Percentiles rank a stretch among this genome's conserved stretches.
These are phyloP conservation scores for Noccaea bulbosa DNA, from an alignment of 345 rosid genomes.

Conservation along the genomic window DNA sequence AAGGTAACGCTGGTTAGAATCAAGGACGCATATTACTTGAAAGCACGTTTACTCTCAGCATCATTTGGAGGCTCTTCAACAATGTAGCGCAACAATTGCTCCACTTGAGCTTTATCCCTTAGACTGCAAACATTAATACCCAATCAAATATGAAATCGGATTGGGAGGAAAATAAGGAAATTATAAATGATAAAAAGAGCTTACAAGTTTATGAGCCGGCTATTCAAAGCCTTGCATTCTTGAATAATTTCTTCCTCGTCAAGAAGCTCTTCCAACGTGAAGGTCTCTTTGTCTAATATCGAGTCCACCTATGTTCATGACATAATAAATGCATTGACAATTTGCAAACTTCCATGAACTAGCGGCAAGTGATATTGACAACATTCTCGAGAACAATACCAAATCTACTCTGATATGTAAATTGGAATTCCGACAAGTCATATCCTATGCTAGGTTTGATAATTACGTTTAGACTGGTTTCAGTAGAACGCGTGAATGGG, in stretches of 20 bases:
- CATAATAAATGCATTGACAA: slow-evolving; percentile 18
- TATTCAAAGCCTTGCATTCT: slow-evolving; percentile 98
- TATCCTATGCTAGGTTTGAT: neutral
- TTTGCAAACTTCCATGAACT: neutral
- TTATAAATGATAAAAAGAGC: neutral
- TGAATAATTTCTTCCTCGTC: slow-evolving; percentile 99
- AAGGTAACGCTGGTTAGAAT: slow-evolving; percentile 25
- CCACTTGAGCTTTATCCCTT: slow-evolving; percentile 91
- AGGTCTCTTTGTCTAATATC: slow-evolving; percentile 84
- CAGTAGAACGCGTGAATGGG: neutral
- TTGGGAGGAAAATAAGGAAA: neutral
- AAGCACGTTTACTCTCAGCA: slow-evolving; percentile 82
- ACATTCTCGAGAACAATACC: slow-evolving; percentile 2
- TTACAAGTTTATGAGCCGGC: slow-evolving; percentile 96
- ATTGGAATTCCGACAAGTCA: neutral
- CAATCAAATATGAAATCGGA: slow-evolving; percentile 24
- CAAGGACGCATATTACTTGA: slow-evolving; percentile 63
- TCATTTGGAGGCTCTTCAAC: slow-evolving; percentile 83
- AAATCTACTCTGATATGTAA: slow-evolving; percentile 16
- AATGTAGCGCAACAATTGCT: slow-evolving; percentile 78
- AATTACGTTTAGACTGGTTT: neutral
- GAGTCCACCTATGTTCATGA: slow-evolving; percentile 74
- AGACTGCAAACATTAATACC: slow-evolving; percentile 56
- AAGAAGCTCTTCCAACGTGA: slow-evolving; percentile 93
- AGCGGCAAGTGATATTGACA: neutral